Base-by-base conservation (phyloP, 345 rosid species). In the Salix exigua region DNA sequence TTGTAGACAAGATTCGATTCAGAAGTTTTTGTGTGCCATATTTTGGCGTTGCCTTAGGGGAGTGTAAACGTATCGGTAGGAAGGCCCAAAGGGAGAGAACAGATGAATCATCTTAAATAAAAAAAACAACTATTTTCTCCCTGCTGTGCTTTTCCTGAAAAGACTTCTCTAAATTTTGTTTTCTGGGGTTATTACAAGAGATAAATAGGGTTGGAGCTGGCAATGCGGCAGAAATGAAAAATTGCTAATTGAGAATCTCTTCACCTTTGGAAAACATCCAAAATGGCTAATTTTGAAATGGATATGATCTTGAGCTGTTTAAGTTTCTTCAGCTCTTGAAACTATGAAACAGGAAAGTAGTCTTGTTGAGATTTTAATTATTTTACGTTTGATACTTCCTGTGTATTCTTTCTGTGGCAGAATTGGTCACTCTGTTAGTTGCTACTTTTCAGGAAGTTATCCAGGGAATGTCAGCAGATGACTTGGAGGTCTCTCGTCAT, bases 401-500 rank as follows among this genome's bases (percentile, higher is more conserved):
- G 5, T 28, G 26, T 21, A 12, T 68, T 7, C 25, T n/a, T 21
- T 66, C 7, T 9, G 9, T 37, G 69, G 40, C 21, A 66, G 50
- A 46, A 4, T 53, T 62, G 77, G 77, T 84, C 60, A 63, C 31
- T 35, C 30, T 78, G 31, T 78, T 71, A 73, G 64, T 70, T 86
- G 84, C 73, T 75, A 48, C 82, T 72, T 72, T 86, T 21, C 89
- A 86, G 83, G 93, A 89, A 30, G 66, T 81, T 37, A 63, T 81
- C 71, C 87, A 87, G 68, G 83, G 89, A 70, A 82, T 91, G 73
- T 83, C 98, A 40, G 90, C 86, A 65, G 75, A 87, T 66, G 97
- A 92, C 80, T 80, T 96, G 83, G 86, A 86, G 81, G 82, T 90
- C 51, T 96, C 97, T 78, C 96, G 91, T 76, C 86, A 88, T 11